Evolutionary conservation across 2,329 filamentous ascomycete genomes (phyloP), one percentile per base, ranked within the genome.

Genomic region (Lachnum nothofagi): DNA sequence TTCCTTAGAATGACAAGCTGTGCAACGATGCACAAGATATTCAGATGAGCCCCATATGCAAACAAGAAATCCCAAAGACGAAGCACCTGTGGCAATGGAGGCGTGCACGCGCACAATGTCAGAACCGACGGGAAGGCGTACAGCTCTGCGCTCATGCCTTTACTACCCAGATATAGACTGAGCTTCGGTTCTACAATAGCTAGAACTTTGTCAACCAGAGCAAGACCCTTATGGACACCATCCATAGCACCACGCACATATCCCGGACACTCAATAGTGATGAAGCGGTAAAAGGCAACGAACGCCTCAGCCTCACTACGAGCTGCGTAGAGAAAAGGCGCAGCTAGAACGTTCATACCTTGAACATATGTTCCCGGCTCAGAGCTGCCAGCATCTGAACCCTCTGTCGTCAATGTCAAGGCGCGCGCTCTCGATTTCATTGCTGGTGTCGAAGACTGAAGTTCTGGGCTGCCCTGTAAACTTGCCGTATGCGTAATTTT

Each of bases 171-270:
- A 66, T 95, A 90, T 22, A 83, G 72, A 62, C 86, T 90, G 39
- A 98, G 76, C 67, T 91, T 93, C 1, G 88, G 83, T 64, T 97
- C 93, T 41, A 96, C 90, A 48, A 95, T 89, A 52, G 89, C 85
- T 20, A 98, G 73, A 43, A 95, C 90, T 63, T 88, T 88, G 68
- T 98, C 93, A 19, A 98, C 91, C 8, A 98, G 77, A 20, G 86
- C 86, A 10, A 98, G 77, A 0, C 93, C 93, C 60, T 85, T 86
- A 70, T 98, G 93, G 5, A 98, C 93, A 42, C 93, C 93, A 59
- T 96, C 91, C 91, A 98, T 96, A 53, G 90, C 90, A 22, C 91
- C 91, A 22, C 91, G 82, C 52, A 97, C 91, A 68, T 98, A 98
- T 2, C 88, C 91, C 0, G 93, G 93, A 57, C 88, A 91, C 67